These are phyloP conservation scores for Bjerkandera adusta DNA, from an alignment of 1,284 basidiomycete genomes.

Conservation along the genomic window DNA sequence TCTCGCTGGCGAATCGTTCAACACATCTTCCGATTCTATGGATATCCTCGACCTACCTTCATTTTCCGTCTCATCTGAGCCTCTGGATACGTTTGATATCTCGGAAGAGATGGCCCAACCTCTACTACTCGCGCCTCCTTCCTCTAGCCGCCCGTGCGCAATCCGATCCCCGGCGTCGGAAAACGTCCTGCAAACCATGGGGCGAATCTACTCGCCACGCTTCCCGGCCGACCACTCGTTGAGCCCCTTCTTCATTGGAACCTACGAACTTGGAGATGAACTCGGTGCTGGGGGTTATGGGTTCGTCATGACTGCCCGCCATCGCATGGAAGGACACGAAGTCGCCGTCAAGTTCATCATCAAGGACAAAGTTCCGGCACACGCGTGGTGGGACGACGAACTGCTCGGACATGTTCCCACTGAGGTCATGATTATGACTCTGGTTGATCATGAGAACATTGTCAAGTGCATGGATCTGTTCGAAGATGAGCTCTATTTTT, in stretches of 20 bases:
- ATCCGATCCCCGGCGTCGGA: constrained; percentile 16
- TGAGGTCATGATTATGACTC: constrained; percentile 77
- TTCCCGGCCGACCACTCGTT: constrained; percentile 65
- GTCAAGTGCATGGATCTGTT: constrained; percentile 83
- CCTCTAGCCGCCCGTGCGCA: constrained; percentile 9
- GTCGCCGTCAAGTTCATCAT: constrained; percentile 94
- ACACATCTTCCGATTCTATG: not conserved
- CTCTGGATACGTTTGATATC: constrained; percentile 19
- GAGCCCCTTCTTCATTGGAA: constrained; percentile 60
- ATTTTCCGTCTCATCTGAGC: constrained; percentile 23
- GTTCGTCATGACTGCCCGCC: constrained; percentile 81
- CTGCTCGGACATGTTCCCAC: constrained; percentile 65
- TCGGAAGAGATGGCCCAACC: constrained; percentile 9
- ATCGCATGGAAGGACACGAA: constrained; percentile 54
- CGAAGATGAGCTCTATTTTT: constrained; percentile 83
- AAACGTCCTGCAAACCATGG: constrained; percentile 20
- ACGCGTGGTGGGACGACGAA: constrained; percentile 77
- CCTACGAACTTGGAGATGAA: constrained; percentile 75
- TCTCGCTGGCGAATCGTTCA: not conserved
- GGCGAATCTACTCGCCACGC: constrained; percentile 48
- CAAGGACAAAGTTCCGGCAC: constrained; percentile 78
- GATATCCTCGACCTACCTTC: constrained; percentile 23
- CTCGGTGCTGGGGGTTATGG: constrained; percentile 91
- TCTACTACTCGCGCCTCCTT: constrained; percentile 17
- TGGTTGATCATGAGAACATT: constrained; percentile 77